A percentile compares a stretch with the other conserved stretches of the same genome.
Evolutionary conservation across 345 rosid species (phyloP).

Genomic region (Raphanus raphanistrum): DNA sequence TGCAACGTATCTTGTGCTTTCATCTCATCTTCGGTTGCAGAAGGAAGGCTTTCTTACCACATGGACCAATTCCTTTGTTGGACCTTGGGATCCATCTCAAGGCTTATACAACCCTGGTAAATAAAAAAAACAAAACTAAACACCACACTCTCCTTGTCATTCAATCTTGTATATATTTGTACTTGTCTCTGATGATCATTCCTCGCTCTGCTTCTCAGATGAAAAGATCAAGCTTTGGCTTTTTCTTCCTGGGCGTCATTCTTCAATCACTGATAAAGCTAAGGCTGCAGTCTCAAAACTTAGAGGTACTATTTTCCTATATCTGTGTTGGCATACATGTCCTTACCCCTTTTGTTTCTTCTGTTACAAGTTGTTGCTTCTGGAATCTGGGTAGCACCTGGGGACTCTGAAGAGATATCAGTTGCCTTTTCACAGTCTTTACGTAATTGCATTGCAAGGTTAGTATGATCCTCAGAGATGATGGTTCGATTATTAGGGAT

Average conservation of each 20-base stretch:
- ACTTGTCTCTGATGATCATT: slow-evolving; percentile 14
- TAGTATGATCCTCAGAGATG: slow-evolving; percentile 26
- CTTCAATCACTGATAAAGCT: slow-evolving; percentile 69
- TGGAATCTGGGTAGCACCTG: slow-evolving; percentile 97
- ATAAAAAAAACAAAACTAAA: not conserved
- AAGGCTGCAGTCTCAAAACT: slow-evolving; percentile 78
- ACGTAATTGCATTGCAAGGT: slow-evolving; percentile 91
- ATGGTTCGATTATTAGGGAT: slow-evolving; percentile 7
- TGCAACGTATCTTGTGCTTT: slow-evolving; percentile 78
- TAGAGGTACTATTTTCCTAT: slow-evolving; percentile 52
- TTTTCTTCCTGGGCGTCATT: slow-evolving; percentile 83
- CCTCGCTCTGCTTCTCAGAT: slow-evolving; percentile 45
- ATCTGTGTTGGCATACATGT: not conserved
- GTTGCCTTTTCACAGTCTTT: slow-evolving; percentile 91
- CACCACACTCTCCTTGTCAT: not conserved
- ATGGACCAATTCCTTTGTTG: slow-evolving; percentile 99
- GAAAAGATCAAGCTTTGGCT: slow-evolving; percentile 99
- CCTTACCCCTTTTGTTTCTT: slow-evolving; percentile 15
- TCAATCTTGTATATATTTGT: not conserved
- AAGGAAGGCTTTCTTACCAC: slow-evolving; percentile 85
- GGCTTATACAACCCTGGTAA: slow-evolving; percentile 97
- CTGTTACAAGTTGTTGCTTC: slow-evolving; percentile 73
- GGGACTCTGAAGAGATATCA: slow-evolving; percentile 99
- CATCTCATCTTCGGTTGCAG: slow-evolving; percentile 89
- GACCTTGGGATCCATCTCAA: slow-evolving; percentile 99